Conservation (phyloP, 2,329 filamentous ascomycete genomes). For the Ciborinia camelliae region DNA sequence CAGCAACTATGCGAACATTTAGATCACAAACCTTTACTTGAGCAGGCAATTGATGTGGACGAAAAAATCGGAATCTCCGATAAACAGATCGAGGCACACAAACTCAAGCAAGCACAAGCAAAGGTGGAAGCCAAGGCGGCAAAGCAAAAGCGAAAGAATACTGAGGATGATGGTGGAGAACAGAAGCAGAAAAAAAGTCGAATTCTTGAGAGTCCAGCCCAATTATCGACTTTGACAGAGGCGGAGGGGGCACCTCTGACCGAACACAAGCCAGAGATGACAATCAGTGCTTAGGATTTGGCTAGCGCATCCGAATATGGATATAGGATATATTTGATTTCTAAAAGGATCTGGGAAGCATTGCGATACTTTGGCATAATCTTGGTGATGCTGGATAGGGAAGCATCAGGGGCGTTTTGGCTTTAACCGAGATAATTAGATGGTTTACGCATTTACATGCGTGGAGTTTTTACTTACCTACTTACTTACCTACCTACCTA, state of each 20-base stretch:
- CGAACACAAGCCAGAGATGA: constrained; percentile 10
- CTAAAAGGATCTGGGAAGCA: background rate
- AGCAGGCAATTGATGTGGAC: constrained; percentile 64
- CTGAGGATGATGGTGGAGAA: background rate
- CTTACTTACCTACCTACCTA: no score
- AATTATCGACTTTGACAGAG: background rate
- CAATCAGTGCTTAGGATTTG: constrained; percentile 7
- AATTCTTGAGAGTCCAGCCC: background rate
- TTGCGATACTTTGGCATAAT: constrained; percentile 2
- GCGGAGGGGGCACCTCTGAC: background rate
- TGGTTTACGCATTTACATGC: constrained; percentile 13
- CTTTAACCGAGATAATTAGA: background rate
- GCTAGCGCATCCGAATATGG: background rate
- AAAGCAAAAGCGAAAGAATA: constrained; percentile 16
- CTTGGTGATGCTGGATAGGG: background rate
- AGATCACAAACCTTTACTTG: constrained; percentile 59
- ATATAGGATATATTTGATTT: background rate
- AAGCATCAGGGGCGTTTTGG: constrained; percentile 10
- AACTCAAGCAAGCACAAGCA: constrained; percentile 13
- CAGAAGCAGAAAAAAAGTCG: constrained; percentile 18
- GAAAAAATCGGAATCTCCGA: constrained; percentile 31
- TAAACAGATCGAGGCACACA: constrained; percentile 21
- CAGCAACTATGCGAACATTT: constrained; percentile 63
- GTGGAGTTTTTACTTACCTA: background rate
- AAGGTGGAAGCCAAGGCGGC: constrained; percentile 23